Evolutionary conservation across 495 filamentous ascomycete genomes (phyloP).

Genomic region (Pseudotulostoma volvatum): DNA sequence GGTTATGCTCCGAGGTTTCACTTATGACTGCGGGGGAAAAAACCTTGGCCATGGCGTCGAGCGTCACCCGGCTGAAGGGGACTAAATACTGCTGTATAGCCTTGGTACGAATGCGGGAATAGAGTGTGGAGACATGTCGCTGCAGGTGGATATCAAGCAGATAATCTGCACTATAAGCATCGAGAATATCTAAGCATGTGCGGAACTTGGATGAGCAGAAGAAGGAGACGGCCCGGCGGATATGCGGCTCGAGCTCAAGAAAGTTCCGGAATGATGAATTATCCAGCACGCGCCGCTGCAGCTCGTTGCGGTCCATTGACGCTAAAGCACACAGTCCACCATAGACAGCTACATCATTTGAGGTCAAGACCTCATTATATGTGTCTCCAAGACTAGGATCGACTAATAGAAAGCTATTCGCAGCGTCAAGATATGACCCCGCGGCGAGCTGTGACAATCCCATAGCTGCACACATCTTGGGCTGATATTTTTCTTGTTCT

Average conservation of each 20-base stretch:
- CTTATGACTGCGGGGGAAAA: conserved; percentile 32
- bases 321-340: conserved; percentile 83
- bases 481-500: conserved; percentile 38
- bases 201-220: conserved; percentile 83
- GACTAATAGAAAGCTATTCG: conserved; percentile 48
- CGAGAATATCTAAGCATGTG: conserved; percentile 63
- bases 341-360: conserved; percentile 85
- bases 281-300: conserved; percentile 63
- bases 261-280: conserved; percentile 67
- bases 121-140: conserved; percentile 52
- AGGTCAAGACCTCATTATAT: conserved; percentile 57
- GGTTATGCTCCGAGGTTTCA: conserved; percentile 23
- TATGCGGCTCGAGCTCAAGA: conserved; percentile 84
- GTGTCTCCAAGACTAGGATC: conserved; percentile 33
- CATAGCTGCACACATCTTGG: conserved; percentile 47
- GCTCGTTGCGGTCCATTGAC: conserved; percentile 62
- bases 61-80: conserved; percentile 55
- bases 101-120: conserved; percentile 62
- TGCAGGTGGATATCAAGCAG: conserved; percentile 79
- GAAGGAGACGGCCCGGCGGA: conserved; percentile 73
- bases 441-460: conserved; percentile 57
- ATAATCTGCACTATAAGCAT: conserved; percentile 69
- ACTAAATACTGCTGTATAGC: conserved; percentile 83
- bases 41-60: conserved; percentile 50
- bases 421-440: conserved; percentile 54